These are phyloP conservation scores for Phytophthora fragariae DNA, from an alignment of 352 stramenopile genomes.

Conservation along the genomic window DNA sequence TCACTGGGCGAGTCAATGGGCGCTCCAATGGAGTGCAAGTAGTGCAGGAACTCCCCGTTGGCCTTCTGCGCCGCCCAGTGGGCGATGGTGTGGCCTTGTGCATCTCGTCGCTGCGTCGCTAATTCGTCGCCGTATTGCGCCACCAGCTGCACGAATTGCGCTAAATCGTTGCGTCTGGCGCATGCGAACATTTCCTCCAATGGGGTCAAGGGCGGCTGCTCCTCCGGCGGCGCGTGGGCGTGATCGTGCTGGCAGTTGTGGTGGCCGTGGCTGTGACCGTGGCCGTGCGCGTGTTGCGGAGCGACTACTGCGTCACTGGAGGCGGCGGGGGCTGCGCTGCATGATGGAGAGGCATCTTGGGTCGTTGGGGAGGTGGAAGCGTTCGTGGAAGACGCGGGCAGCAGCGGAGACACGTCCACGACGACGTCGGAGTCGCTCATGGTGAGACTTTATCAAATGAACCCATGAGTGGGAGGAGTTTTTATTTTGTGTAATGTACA, in stretches of 20 bases:
- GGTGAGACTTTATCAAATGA: conserved; percentile 3
- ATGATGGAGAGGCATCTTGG: conserved; percentile 1
- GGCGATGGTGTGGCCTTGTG: conserved; percentile 71
- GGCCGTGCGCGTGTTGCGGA: conserved; percentile 11
- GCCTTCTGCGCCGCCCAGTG: conserved; percentile 78
- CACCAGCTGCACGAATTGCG: conserved; percentile 60
- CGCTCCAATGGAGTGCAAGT: conserved; percentile 52
- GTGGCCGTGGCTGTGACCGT: conserved; percentile 22
- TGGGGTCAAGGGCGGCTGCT: conserved; percentile 43
- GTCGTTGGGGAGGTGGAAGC: neutral
- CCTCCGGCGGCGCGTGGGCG: conserved; percentile 2
- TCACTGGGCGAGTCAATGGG: conserved; percentile 65
- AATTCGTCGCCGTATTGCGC: conserved; percentile 51
- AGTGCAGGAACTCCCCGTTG: conserved; percentile 63
- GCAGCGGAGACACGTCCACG: conserved; percentile 33
- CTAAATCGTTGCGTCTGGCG: conserved; percentile 66
- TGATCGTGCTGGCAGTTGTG: conserved; percentile 32
- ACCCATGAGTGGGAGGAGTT: conserved; percentile 3
- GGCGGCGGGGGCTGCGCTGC: conserved; percentile 1
- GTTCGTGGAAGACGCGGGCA: neutral
- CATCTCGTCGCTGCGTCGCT: conserved; percentile 48
- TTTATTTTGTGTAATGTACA: neutral
- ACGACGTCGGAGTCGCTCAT: conserved; percentile 39
- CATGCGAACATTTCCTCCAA: conserved; percentile 74
- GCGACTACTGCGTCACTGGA: conserved; percentile 9